Conservation (phyloP, 305 asterid species). For the Galium porrigens region DNA sequence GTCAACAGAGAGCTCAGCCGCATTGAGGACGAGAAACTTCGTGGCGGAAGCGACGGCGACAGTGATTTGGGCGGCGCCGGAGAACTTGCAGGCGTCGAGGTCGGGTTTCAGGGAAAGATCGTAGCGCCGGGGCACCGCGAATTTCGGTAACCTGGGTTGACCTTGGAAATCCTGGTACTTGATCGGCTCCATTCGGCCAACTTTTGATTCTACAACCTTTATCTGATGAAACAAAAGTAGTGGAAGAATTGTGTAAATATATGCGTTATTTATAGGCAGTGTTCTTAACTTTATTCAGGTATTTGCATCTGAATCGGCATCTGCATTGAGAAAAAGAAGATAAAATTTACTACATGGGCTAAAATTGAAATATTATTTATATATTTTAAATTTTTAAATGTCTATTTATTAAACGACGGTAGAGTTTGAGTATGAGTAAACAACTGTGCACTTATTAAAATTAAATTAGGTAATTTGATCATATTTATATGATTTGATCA, state of each 20-base stretch:
- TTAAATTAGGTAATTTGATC: no score
- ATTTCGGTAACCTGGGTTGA: slow-evolving; percentile 70
- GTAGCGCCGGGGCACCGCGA: slow-evolving; percentile 67
- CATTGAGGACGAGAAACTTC: slow-evolving; percentile 69
- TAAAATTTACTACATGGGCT: background rate
- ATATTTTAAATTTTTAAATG: no score
- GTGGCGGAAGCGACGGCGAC: slow-evolving; percentile 52
- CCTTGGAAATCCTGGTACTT: slow-evolving; percentile 42
- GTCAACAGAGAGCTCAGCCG: slow-evolving; percentile 54
- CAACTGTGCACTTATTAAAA: no score
- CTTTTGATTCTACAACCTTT: background rate
- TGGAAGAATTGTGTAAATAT: background rate
- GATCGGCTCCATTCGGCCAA: slow-evolving; percentile 5
- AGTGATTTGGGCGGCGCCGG: slow-evolving; percentile 57
- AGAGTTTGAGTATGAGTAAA: no score
- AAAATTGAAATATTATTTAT: no score
- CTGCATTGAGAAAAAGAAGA: background rate
- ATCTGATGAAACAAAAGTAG: background rate
- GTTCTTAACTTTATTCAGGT: background rate
- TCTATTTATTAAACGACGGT: no score
- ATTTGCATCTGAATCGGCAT: background rate
- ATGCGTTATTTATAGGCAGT: background rate
- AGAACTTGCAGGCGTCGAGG: slow-evolving; percentile 58
- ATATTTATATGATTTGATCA: no score
- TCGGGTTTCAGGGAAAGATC: slow-evolving; percentile 69